A percentile compares a stretch with the other conserved stretches of the same genome.
phyloP scores from a whole-genome alignment of 441 rosid species.

The Macaranga tanarius region DNA sequence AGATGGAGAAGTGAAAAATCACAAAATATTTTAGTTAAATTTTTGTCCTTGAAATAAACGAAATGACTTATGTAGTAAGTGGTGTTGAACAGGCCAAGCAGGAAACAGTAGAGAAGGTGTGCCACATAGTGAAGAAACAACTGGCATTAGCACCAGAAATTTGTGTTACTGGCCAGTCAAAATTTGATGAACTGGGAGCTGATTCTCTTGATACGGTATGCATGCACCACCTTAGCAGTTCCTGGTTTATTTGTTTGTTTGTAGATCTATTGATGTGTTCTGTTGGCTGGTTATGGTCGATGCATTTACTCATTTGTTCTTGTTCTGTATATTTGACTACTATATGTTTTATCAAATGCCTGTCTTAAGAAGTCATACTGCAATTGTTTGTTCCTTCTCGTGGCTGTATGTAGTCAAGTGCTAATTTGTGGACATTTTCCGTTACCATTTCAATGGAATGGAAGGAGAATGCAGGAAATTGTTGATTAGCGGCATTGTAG shows the following conservation, averaged over 20 bases:
- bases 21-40: neutral
- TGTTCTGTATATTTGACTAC: neutral
- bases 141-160: slow-evolving; percentile 51
- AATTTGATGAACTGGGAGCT: slow-evolving; percentile 73
- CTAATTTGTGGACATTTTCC: neutral
- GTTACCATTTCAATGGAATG: too few relatives aligned
- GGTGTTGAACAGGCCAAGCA: slow-evolving; percentile 59
- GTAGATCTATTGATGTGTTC: neutral
- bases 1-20: neutral
- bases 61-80: neutral
- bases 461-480: too few relatives aligned
- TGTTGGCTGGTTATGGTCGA: neutral
- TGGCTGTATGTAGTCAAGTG: too few relatives aligned
- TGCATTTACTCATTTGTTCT: neutral
- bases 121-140: slow-evolving; percentile 71
- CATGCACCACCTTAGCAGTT: neutral
- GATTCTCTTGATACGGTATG: slow-evolving; percentile 88
- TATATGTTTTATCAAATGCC: too few relatives aligned
- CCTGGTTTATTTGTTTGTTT: neutral
- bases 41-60: neutral
- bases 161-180: slow-evolving; percentile 52
- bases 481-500: too few relatives aligned
- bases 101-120: slow-evolving; percentile 73
- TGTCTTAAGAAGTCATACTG: too few relatives aligned
- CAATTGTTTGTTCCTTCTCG: too few relatives aligned